A percentile compares a stretch with the other conserved stretches of the same genome.
Conservation (phyloP, 768 basidiomycete species). For the Obba rivulosa region DNA sequence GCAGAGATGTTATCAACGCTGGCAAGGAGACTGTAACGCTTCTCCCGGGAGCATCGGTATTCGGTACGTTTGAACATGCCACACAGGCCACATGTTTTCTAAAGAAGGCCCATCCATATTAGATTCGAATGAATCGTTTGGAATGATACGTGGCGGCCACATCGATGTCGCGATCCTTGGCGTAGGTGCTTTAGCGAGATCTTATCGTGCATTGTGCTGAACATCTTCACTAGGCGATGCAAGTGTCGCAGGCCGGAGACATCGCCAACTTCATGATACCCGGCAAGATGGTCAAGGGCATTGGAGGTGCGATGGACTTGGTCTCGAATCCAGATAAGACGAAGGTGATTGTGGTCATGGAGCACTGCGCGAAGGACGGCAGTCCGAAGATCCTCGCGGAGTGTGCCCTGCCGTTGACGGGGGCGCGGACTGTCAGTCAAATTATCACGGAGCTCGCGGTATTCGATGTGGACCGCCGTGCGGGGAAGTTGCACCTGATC, state of each 20-base stretch:
- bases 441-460: slow-evolving; percentile 93
- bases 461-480: slow-evolving; percentile 78
- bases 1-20: slow-evolving; percentile 87
- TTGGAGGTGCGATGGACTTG: slow-evolving; percentile 95
- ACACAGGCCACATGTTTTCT: not conserved
- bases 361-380: slow-evolving; percentile 87
- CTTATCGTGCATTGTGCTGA: slow-evolving; percentile 6
- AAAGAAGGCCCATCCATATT: not conserved
- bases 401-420: slow-evolving; percentile 84
- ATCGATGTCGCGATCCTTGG: slow-evolving; percentile 92
- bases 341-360: slow-evolving; percentile 85
- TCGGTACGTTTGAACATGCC: slow-evolving; percentile 53
- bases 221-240: slow-evolving; percentile 68
- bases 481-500: slow-evolving; percentile 65
- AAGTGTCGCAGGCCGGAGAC: slow-evolving; percentile 89
- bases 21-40: slow-evolving; percentile 94
- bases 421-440: slow-evolving; percentile 80
- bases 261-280: slow-evolving; percentile 99
- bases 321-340: slow-evolving; percentile 96
- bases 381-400: slow-evolving; percentile 81
- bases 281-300: slow-evolving; percentile 88
- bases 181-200: slow-evolving; percentile 38
- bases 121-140: slow-evolving; percentile 93
- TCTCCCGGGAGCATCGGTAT: slow-evolving; percentile 85
- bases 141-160: slow-evolving; percentile 97